Conservation (phyloP, 73 alveolate genomes). For the Blepharisma japonicum region DNA sequence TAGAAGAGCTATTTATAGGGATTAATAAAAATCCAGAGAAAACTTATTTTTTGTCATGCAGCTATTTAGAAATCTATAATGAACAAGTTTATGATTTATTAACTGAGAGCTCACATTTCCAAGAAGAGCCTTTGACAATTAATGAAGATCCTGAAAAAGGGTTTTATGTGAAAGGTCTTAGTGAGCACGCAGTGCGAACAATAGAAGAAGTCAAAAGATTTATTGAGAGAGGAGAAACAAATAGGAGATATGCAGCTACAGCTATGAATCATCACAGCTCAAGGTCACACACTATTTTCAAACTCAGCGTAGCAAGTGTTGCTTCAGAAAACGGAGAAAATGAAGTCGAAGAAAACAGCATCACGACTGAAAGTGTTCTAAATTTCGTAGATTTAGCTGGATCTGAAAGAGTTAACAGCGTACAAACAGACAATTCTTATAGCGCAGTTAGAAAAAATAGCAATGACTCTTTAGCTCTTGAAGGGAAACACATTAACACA, state of each 20-base stretch:
- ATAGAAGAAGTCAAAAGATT: slow-evolving; percentile 63
- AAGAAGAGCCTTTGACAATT: slow-evolving; percentile 41
- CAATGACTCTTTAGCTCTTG: slow-evolving; percentile 47
- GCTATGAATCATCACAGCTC: slow-evolving; percentile 78
- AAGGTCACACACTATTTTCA: slow-evolving; percentile 74
- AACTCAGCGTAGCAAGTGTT: slow-evolving; percentile 52
- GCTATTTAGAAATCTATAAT: slow-evolving; percentile 96
- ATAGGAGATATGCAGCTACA: slow-evolving; percentile 83
- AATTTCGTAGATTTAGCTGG: slow-evolving; percentile 98
- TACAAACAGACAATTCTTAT: not conserved
- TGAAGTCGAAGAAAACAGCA: slow-evolving; percentile 24
- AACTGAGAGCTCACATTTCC: slow-evolving; percentile 36
- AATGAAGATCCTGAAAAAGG: slow-evolving; percentile 74
- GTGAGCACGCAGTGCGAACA: slow-evolving; percentile 58
- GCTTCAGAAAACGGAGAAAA: slow-evolving; percentile 2
- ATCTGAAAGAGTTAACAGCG: slow-evolving; percentile 77
- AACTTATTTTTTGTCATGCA: slow-evolving; percentile 80
- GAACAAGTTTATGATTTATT: slow-evolving; percentile 95
- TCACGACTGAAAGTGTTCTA: slow-evolving; percentile 53
- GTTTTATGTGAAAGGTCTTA: slow-evolving; percentile 70
- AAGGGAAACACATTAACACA: slow-evolving; percentile 80
- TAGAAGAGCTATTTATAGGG: slow-evolving; percentile 95
- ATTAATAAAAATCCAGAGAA: slow-evolving; percentile 91
- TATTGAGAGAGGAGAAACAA: slow-evolving; percentile 67
- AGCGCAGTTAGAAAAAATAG: not conserved